Evolutionary conservation across 2,329 filamentous ascomycete species (phyloP), one percentile per base, ranked within the genome.

Genomic region (Aspergillus sp.): DNA sequence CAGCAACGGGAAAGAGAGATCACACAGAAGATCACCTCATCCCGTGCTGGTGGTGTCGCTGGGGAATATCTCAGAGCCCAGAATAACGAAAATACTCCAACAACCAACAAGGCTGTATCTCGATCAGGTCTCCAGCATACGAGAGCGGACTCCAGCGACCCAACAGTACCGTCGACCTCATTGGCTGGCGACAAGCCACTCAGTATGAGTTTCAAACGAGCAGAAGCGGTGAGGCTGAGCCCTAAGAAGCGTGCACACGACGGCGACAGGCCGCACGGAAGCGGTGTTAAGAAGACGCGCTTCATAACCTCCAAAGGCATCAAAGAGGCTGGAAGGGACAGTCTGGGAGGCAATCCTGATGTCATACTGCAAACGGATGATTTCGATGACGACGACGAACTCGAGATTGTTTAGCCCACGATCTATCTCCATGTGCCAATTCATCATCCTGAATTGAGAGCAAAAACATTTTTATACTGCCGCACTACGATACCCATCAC

Each of bases 291-390:
- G 75, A 91, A 90, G 80, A 92, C 89, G 51, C 81, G 89, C n/a
- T 92, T 93, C 68, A 83, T 92, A 41, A 91, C 89, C 24, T 85
- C 86, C 42, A 90, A 88, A 70, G 89, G 89, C 0, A 92, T 93
- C 60, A 83, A 86, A 54, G 89, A 91, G 73, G 89, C 89, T 4
- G 89, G 89, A 1, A 80, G 89, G 58, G 89, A 92, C 68, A 91
- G 89, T 67, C 70, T 92, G 2, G 86, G 87, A 9, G 78, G 73
- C 5, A 64, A 64, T 20, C 60, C 65, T n/a, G 82, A 83, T 51
- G 78, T 44, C 64, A 65, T 44, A 62, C 67, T 36, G 12, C 59
- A 58, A 51, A 61, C 50, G 48, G 55, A 54, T 53, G 78, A 81
- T 58, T 79, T 82, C 62, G 80, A 83, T 50, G 78, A 78, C 56